Base-by-base conservation (phyloP, 2,329 filamentous ascomycete species). In the Bertia moriformis region DNA sequence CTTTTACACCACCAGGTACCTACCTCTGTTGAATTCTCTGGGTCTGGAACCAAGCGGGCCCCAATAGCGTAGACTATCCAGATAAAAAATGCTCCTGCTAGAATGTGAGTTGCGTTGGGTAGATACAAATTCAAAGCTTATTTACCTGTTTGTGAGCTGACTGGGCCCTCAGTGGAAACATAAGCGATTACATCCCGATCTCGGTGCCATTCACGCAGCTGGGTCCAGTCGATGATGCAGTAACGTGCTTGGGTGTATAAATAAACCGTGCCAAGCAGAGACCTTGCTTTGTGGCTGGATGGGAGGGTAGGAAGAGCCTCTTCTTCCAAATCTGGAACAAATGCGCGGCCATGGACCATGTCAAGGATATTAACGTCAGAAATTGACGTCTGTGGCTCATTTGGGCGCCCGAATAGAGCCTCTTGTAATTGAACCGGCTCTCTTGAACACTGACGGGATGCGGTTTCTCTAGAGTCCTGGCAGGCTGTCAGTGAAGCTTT, bases 21-120 rank as follows among this genome's bases (percentile, higher is more conserved):
- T 42, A 42, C 45, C 41, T 43, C 44, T 10, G 45, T 38, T 18
- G 45, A 43, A 32, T 38, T 39, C 32, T 47, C 45, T 2, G 45
- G 41, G 19, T 43, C 42, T 29, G 42, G 39, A 38, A 46, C 39
- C 19, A 47, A 44, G 17, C 44, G 35, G 17, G 42, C 44, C 10
- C 45, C 45, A 30, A 47, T 46, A 12, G 43, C 44, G 30, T 47
- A 46, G n/a, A 46, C 41, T 13, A 47, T 47, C 45, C 45, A 47
- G 18, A 47, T 38, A 27, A 45, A 47, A 36, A 43, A 47, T 3
- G 45, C 43, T 2, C 44, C 45, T 43, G 22, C 7, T 27, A 27
- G n/a, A 27, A 27, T n/a, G 22, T 27, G 7, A 27, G 22, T 27
- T 27, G 7, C n/a, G 7, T 7, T 27, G 22, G n/a, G 7, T 10